Percentiles rank a stretch among this genome's conserved stretches.
Evolutionary conservation across 768 basidiomycete species (phyloP).

Genomic region (Lactarius evosmus): DNA sequence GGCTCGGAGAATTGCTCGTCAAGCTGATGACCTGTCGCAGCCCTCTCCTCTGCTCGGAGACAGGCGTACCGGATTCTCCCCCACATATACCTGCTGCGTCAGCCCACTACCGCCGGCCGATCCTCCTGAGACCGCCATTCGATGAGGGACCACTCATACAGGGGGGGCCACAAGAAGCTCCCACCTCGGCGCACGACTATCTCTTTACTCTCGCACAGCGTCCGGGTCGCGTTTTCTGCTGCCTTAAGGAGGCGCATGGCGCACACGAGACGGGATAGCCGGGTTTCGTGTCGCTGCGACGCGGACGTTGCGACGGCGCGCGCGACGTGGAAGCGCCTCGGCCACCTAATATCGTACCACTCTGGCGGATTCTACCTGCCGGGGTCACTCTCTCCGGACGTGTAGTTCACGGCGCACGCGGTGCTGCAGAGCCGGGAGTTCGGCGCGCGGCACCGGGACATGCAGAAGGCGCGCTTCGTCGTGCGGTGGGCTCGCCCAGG

Average conservation of each 20-base stretch:
- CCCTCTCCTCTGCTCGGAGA: constrained; percentile 31
- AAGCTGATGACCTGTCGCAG: constrained; percentile 33
- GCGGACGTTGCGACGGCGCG: constrained; percentile 29
- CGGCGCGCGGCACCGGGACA: constrained; percentile 34
- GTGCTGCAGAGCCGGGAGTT: constrained; percentile 32
- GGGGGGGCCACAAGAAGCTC: constrained; percentile 31
- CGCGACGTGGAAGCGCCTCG: constrained; percentile 32
- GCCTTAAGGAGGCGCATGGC: neutral
- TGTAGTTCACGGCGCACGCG: constrained; percentile 29
- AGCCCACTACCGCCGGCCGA: constrained; percentile 22
- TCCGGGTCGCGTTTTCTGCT: constrained; percentile 31
- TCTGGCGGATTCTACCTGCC: constrained; percentile 36
- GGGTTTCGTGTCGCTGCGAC: constrained; percentile 27
- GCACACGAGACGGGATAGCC: constrained; percentile 27
- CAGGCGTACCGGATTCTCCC: constrained; percentile 29
- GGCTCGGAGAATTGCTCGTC: constrained; percentile 33
- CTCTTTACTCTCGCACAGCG: constrained; percentile 33
- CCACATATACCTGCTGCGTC: constrained; percentile 16
- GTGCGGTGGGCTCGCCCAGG: constrained; percentile 29
- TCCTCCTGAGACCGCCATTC: constrained; percentile 32
- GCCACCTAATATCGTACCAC: constrained; percentile 32
- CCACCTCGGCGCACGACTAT: constrained; percentile 31
- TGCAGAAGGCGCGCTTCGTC: constrained; percentile 35
- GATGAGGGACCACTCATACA: constrained; percentile 31
- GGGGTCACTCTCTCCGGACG: constrained; percentile 29